Base-by-base conservation (phyloP, 306 rosid species). In the Fagus sylvatica region DNA sequence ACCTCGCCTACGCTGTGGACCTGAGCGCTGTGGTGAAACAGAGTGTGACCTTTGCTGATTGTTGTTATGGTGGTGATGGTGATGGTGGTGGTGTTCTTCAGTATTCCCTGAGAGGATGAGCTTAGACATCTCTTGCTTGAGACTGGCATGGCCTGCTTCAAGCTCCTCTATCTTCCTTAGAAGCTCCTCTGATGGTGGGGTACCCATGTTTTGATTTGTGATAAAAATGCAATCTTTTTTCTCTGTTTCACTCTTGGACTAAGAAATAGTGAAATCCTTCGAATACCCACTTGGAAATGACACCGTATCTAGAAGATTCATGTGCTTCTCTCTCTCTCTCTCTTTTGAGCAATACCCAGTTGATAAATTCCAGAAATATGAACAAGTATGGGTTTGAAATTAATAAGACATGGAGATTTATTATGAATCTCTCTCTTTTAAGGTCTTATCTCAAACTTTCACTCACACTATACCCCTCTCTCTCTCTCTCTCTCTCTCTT, bases 111-210 rank as follows among this genome's bases (percentile, higher is more conserved):
- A 77, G 54, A 85, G 78, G 64, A 86, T 74, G 5, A 96, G 94
- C 84, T 87, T 91, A 6, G 91, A 82, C 93, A 96, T 93, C 90
- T 96, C 98, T 59, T 89, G 79, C 85, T 86, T 82, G 73, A 96
- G 92, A 59, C 85, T 84, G 7, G 90, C 99, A n/a, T 96, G 99
- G 12, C 96, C 98, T 2, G 83, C 97, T 61, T 93, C 99, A 3
- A 96, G 90, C 51, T 89, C 85, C 43, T 90, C 88, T 90, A 96
- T 91, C 98, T 96, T 96, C 90, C 82, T 87, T 54, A 91, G 72
- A 9, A 88, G 90, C 86, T 96, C 94, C 64, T 91, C 97, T 34
- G 91, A 84, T 36, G 87, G 90, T 71, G 93, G 88, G 37, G 80
- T 81, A 48, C 85, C 97, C 96, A 90, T 96, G 85, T 60, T 55